phyloP scores from a whole-genome alignment of 1,284 basidiomycete genomes.

The Rhodotorula sp. region DNA sequence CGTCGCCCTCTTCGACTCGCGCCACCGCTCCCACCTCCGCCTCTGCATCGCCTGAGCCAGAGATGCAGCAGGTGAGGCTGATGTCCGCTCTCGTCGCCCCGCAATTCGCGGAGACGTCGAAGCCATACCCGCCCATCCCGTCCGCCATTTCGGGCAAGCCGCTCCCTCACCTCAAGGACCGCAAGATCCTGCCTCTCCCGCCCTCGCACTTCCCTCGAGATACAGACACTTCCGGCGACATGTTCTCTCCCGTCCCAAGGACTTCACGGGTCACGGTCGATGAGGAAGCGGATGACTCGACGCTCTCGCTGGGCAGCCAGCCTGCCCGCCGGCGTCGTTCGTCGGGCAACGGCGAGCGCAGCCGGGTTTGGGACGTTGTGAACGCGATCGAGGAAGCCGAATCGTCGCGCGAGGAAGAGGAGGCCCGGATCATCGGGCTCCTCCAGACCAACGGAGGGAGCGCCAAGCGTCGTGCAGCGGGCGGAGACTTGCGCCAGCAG shows the following conservation, averaged over 20 bases:
- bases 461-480: conserved; percentile 23
- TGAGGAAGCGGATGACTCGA: not conserved
- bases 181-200: conserved; percentile 24
- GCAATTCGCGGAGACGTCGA: not conserved
- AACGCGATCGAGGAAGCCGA: conserved; percentile 34
- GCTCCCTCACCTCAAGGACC: conserved; percentile 12
- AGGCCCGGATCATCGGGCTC: conserved; percentile 22
- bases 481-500: conserved; percentile 20
- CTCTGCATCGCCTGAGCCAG: conserved; percentile 6
- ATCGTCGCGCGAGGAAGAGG: conserved; percentile 31
- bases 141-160: conserved; percentile 1
- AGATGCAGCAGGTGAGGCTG: conserved; percentile 16
- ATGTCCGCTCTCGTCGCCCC: conserved; percentile 2
- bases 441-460: conserved; percentile 7
- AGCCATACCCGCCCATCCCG: not conserved
- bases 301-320: not conserved
- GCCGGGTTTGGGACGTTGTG: conserved; percentile 24
- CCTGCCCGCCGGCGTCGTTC: not conserved
- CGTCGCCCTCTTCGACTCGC: conserved; percentile 10
- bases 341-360: conserved; percentile 1
- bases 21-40: not conserved
- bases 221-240: too few species aligned
- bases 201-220: conserved; percentile 4
- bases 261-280: conserved; percentile 10
- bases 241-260: not conserved